Percentiles rank a stretch among this genome's conserved stretches.
Conservation (phyloP, 2,329 filamentous ascomycete species). For the Pseudogymnoascus verrucosus region DNA sequence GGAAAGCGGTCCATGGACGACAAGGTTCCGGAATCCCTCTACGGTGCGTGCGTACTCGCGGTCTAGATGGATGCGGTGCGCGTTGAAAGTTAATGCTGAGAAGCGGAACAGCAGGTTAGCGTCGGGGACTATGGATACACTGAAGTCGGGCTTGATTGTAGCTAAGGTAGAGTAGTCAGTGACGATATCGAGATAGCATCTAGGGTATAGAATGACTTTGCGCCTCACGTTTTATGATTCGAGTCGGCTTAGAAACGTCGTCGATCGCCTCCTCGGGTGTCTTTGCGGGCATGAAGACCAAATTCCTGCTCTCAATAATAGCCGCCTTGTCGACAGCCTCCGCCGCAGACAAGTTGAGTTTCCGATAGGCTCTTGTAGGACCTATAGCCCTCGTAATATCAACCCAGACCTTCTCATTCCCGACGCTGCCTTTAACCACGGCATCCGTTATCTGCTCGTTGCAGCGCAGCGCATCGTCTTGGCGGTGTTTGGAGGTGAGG, state of each 20-base stretch:
- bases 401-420: conserved; percentile 26
- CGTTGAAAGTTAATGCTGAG: conserved; percentile 86
- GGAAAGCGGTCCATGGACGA: conserved; percentile 82
- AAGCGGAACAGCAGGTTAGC: conserved; percentile 76
- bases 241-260: conserved; percentile 15
- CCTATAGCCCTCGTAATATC: conserved; percentile 13
- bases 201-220: not conserved
- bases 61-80: conserved; percentile 84
- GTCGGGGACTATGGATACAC: conserved; percentile 56
- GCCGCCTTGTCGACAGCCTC: conserved; percentile 24
- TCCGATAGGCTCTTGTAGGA: not conserved
- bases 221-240: conserved; percentile 22
- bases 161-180: conserved; percentile 13
- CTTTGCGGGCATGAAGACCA: conserved; percentile 54
- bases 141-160: conserved; percentile 38
- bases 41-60: conserved; percentile 56
- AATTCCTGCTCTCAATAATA: conserved; percentile 49
- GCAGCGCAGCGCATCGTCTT: not conserved
- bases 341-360: not conserved
- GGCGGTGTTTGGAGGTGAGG: not conserved
- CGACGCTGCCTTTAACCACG: conserved; percentile 19
- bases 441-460: conserved; percentile 41
- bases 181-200: not conserved
- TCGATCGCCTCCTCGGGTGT: conserved; percentile 13
- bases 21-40: conserved; percentile 66